phyloP scores from a whole-genome alignment of 306 rosid species.

The Luffa acutangula region DNA sequence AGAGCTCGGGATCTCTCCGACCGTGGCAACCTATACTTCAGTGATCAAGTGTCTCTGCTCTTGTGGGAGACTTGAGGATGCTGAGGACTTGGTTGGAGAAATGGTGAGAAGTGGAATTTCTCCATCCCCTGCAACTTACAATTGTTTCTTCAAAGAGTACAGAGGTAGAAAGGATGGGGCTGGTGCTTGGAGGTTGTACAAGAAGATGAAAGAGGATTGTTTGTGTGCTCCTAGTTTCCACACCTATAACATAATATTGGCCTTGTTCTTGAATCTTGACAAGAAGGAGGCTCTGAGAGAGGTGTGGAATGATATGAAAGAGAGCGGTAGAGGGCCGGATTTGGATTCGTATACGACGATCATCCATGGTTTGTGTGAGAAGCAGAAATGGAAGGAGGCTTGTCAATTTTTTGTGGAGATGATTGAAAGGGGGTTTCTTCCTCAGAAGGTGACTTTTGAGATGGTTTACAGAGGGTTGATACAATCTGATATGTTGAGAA shows the following conservation, averaged over 20 bases:
- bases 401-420: constrained; percentile 78
- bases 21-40: constrained; percentile 62
- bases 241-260: constrained; percentile 48
- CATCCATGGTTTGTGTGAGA: constrained; percentile 68
- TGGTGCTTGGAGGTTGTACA: constrained; percentile 59
- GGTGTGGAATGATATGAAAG: constrained; percentile 67
- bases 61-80: constrained; percentile 69
- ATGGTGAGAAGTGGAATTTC: constrained; percentile 59
- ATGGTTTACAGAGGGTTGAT: constrained; percentile 69
- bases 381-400: constrained; percentile 64
- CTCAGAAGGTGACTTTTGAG: constrained; percentile 80
- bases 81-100: constrained; percentile 54
- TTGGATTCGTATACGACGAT: constrained; percentile 63
- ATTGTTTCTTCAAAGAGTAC: constrained; percentile 74
- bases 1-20: constrained; percentile 62
- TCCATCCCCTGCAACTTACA: constrained; percentile 60
- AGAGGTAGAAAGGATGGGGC: constrained; percentile 60
- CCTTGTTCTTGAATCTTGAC: constrained; percentile 50
- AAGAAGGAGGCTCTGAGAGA: constrained; percentile 39
- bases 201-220: constrained; percentile 59
- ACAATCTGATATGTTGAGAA: constrained; percentile 81
- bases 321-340: constrained; percentile 61
- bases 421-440: constrained; percentile 90
- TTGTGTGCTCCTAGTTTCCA: constrained; percentile 47
- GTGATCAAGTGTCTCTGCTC: constrained; percentile 76